Base-by-base conservation (phyloP, 352 stramenopile genomes). In the Phytopythium sindhum region DNA sequence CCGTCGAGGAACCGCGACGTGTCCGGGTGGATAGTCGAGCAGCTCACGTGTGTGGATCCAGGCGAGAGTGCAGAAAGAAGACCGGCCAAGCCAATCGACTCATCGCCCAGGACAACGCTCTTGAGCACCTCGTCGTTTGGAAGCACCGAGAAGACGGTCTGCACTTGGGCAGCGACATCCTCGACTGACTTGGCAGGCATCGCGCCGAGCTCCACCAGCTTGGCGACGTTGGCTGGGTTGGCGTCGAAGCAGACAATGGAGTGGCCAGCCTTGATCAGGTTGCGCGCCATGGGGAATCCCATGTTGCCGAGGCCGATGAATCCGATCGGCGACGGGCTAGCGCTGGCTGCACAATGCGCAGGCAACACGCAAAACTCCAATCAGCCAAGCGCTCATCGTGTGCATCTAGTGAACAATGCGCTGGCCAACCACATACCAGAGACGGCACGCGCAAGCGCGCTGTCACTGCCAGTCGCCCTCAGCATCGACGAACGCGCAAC, bases 281-380 rank as follows among this genome's bases (percentile, higher is more conserved):
- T 97, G 60, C 82, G 72, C 39, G 86, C 84, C 93, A 98, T 98
- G 15, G 86, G 90, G 50, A 88, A 72, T 0, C 91, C 92, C 91
- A 98, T 98, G 67, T 98, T 97, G 28, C 93, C 93, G 14, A 98
- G 74, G 8, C 93, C 91, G 31, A 98, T 83, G 73, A 98, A 97
- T 24, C 89, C 91, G 23, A 97, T 63, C 14, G 52, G 53, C 26
- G 63, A 41, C 15, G 51, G 56, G 26, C 42, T 28, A 26, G 41
- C 41, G 28, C 17, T 61, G 11, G 56, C 41, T 61, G 26, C 12
- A 10, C 1, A 23, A n/a, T 14, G 33, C 10, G 33, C 33, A 28
- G 17, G n/a, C 2, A 2, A 1, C 23, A 28, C 17, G 15, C 51
- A 42, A 29, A 6, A 14, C 11, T 15, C 42, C 24, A 1, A 23